These are phyloP conservation scores for Acanthamoeba lenticulata DNA, from an alignment of 208 protist species.

Conservation along the genomic window DNA sequence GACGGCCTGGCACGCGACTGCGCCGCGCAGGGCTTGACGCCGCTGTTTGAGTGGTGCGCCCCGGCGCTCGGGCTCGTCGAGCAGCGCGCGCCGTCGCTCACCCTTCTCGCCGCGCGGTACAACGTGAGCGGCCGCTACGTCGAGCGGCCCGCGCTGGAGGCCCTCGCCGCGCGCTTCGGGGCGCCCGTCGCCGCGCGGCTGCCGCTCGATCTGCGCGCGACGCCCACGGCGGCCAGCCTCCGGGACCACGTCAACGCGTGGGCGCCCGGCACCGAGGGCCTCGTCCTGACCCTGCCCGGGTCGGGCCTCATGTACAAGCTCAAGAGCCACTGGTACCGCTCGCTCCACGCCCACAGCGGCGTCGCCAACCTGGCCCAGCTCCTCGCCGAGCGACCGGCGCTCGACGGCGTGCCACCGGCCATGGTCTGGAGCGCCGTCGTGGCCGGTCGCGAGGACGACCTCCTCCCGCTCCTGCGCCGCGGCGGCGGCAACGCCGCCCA, in stretches of 20 bases:
- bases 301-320: constrained; percentile 47
- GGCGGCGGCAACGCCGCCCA: neutral
- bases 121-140: constrained; percentile 58
- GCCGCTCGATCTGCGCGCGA: neutral
- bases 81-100: neutral
- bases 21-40: neutral
- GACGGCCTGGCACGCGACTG: neutral
- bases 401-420: constrained; percentile 2
- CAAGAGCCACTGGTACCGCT: constrained; percentile 66
- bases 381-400: constrained; percentile 8
- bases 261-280: constrained; percentile 22
- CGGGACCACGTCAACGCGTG: neutral
- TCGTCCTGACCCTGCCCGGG: neutral
- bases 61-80: neutral
- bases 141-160: neutral
- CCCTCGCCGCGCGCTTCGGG: neutral
- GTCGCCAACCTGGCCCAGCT: constrained; percentile 54
- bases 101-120: constrained; percentile 42
- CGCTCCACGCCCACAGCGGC: constrained; percentile 46
- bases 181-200: neutral
- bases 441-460: neutral
- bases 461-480: neutral
- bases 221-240: neutral
- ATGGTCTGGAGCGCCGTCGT: constrained; percentile 57
- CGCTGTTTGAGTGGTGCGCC: constrained; percentile 58